Percentiles rank a stretch among this genome's conserved stretches.
phyloP scores from a whole-genome alignment of 306 rosid genomes.

The Cyclanthera cordifolia region DNA sequence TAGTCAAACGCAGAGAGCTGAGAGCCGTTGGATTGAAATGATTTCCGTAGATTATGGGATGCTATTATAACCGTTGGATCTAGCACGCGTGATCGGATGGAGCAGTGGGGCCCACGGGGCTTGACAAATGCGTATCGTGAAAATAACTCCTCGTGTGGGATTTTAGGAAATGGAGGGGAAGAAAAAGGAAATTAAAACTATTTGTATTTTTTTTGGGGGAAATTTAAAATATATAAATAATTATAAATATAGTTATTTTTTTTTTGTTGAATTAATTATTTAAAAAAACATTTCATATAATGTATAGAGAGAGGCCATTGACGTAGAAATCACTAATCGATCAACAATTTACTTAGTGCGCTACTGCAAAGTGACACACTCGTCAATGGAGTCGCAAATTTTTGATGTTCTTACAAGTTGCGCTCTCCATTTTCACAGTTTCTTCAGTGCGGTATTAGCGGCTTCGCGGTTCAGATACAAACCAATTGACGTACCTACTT shows the following conservation, averaged over 20 bases:
- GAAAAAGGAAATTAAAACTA: background rate
- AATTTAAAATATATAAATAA: too few species aligned
- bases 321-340: too few species aligned
- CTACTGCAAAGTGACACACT: background rate
- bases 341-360: background rate
- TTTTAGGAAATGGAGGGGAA: background rate
- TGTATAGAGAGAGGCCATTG: too few species aligned
- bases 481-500: background rate
- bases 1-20: conserved; percentile 39
- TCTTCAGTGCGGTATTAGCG: background rate
- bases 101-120: conserved; percentile 41
- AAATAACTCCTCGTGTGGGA: conserved; percentile 5
- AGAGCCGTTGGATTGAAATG: conserved; percentile 77
- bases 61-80: conserved; percentile 46
- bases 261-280: too few species aligned
- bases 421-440: background rate
- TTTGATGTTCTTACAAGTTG: background rate
- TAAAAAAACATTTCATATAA: too few species aligned
- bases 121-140: conserved; percentile 36
- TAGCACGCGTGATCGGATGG: conserved; percentile 71
- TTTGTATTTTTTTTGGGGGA: background rate
- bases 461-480: background rate
- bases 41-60: conserved; percentile 61
- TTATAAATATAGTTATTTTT: too few species aligned
- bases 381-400: background rate